phyloP scores from a whole-genome alignment of 768 basidiomycete genomes.

The Tricholoma hemisulphureum region DNA sequence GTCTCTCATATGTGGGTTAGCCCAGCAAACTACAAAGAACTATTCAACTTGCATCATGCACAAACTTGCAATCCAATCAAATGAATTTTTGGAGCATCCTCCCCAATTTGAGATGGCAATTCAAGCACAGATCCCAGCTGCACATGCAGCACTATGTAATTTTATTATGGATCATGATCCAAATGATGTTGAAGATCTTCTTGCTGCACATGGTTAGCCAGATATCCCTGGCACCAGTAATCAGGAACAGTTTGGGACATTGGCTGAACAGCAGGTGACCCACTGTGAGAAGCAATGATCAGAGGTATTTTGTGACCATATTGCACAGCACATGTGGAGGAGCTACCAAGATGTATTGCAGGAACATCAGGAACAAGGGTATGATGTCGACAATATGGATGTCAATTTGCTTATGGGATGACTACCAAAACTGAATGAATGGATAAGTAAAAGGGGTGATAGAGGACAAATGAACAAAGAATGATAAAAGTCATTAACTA shows the following conservation, averaged over 20 bases:
- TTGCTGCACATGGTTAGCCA: background rate
- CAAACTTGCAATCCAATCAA: conserved; percentile 35
- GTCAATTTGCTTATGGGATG: no score
- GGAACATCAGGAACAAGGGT: background rate
- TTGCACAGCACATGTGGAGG: conserved; percentile 32
- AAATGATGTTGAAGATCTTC: conserved; percentile 21
- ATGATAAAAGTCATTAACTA: background rate
- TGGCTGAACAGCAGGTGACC: background rate
- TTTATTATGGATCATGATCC: conserved; percentile 30
- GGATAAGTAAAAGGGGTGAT: no score
- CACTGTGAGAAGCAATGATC: conserved; percentile 8
- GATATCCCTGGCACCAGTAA: background rate
- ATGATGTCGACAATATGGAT: background rate
- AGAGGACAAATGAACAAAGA: background rate
- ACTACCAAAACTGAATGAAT: background rate
- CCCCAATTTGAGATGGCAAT: conserved; percentile 22
- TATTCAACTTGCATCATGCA: conserved; percentile 38
- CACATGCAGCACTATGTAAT: conserved; percentile 30
- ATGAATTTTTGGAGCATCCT: conserved; percentile 33
- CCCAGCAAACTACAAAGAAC: conserved; percentile 29
- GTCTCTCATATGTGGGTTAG: no score
- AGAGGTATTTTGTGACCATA: conserved; percentile 19
- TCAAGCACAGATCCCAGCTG: conserved; percentile 27
- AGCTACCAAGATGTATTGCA: conserved; percentile 15
- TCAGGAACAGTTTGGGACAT: conserved; percentile 6